Base-by-base conservation (phyloP, 192 early-diverging fungal species). In the Entomortierella lignicola region DNA sequence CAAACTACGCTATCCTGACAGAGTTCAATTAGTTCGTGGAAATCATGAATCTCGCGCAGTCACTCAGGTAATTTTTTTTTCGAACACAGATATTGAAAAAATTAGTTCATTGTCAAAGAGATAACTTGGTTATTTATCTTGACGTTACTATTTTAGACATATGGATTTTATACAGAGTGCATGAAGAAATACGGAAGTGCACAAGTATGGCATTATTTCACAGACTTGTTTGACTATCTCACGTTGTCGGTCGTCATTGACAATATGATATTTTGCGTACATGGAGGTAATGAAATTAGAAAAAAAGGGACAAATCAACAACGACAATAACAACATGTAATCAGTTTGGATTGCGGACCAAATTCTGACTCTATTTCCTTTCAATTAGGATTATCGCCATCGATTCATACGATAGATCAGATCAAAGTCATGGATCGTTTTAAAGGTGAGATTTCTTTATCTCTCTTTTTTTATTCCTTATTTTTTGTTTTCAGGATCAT, bases 11-110 rank as follows among this genome's bases (percentile, higher is more conserved):
- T 96, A 94, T 79, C 97, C 97, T 2, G 83, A 89, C n/a, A 81
- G 97, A 57, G 90, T 99, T 18, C 92, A 93, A 47, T 83, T 99
- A 27, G 87, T 99, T 32, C 85, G 97, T 18, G 97, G 97, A 17
- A 99, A 99, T 81, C 97, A 99, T 63, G 97, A 99, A 82, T 93
- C 93, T 21, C 82, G 97, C 52, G 93, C 93, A 18, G 95, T 99
- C 13, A 99, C 97, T 20, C 91, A 93, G 77, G 93, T 93, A 68
- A 32, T 12, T 54, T 25, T 48, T 30, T 37, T 44, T 23, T 55
- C 18, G 15, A 75, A 23, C 26, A 13, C 7, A 7, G 11, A 15
- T 50, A 21, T 8, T 4, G 17, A 21, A 50, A 21, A 50, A 5
- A 50, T 15, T 21, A 21, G 39, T n/a, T n/a, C n/a, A n/a, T n/a